Percentiles rank a stretch among this genome's conserved stretches.
phyloP scores from a whole-genome alignment of 345 rosid genomes.

The Ricinus communis region DNA sequence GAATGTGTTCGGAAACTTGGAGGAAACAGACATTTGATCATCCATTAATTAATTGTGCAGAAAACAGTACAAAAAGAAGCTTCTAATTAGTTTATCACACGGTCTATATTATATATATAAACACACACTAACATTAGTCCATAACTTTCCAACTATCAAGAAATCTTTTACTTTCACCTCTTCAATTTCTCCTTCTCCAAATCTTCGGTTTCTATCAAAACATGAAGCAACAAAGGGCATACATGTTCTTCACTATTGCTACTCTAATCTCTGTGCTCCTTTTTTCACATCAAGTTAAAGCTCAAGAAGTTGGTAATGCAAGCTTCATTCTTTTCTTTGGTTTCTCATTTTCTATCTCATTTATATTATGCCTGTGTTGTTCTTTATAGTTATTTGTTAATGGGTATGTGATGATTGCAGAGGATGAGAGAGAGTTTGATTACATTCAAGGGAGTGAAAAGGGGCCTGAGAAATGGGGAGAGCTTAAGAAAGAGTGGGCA shows the following conservation, averaged over 20 bases:
- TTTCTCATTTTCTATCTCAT: not conserved
- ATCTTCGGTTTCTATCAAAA: not conserved
- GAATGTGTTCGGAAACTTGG: not conserved
- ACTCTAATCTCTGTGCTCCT: not conserved
- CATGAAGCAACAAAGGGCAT: constrained; percentile 7
- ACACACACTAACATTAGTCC: not conserved
- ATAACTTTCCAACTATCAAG: too few species aligned
- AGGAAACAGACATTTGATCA: not conserved
- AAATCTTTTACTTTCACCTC: not conserved
- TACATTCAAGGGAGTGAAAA: constrained; percentile 41
- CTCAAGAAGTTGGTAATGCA: constrained; percentile 42
- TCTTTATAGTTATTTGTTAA: too few species aligned
- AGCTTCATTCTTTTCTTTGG: too few species aligned
- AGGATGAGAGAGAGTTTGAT: constrained; percentile 59
- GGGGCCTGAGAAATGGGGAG: constrained; percentile 55
- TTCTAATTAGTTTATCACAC: not conserved
- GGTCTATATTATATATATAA: not conserved
- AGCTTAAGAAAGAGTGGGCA: constrained; percentile 24
- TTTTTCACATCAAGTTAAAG: constrained; percentile 13
- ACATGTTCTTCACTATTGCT: not conserved
- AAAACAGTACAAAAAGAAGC: not conserved
- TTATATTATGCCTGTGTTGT: too few species aligned
- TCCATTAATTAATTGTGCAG: not conserved
- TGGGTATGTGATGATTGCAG: constrained; percentile 26
- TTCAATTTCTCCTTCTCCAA: not conserved